phyloP scores from a whole-genome alignment of 306 rosid genomes.

The Vachellia pachyceras region DNA sequence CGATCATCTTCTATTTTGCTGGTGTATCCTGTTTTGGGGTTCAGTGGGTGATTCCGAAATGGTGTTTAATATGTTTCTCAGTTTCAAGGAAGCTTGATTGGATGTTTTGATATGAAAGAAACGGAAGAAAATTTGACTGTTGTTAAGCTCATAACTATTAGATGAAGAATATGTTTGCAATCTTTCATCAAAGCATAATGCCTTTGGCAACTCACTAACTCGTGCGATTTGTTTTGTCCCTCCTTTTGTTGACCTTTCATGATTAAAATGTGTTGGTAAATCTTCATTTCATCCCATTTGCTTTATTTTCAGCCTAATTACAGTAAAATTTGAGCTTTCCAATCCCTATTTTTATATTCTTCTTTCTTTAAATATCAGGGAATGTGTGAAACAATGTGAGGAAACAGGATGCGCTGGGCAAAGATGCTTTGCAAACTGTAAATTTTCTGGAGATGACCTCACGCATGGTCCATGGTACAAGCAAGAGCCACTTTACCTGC shows the following conservation, averaged over 20 bases:
- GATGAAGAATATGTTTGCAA: neutral
- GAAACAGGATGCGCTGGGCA: conserved; percentile 65
- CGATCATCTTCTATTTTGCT: neutral
- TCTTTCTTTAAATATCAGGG: conserved; percentile 46
- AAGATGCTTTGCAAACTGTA: conserved; percentile 70
- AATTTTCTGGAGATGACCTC: conserved; percentile 49
- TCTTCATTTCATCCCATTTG: neutral
- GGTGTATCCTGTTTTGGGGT: conserved; percentile 11
- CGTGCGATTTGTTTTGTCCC: neutral
- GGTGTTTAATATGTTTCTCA: neutral
- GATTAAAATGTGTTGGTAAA: neutral
- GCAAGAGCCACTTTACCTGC: conserved; percentile 63
- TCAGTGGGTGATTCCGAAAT: neutral
- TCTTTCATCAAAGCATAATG: neutral
- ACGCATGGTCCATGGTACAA: conserved; percentile 54
- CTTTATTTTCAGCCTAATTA: neutral
- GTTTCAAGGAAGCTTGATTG: neutral
- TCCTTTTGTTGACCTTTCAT: neutral
- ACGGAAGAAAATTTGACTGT: neutral
- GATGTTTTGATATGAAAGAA: neutral
- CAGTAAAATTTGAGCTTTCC: neutral
- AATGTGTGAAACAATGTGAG: conserved; percentile 66
- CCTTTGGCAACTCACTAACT: neutral
- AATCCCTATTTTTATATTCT: neutral
- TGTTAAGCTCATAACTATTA: neutral